Conservation (phyloP, 768 basidiomycete genomes). For the Daedaleopsis sinensis region DNA sequence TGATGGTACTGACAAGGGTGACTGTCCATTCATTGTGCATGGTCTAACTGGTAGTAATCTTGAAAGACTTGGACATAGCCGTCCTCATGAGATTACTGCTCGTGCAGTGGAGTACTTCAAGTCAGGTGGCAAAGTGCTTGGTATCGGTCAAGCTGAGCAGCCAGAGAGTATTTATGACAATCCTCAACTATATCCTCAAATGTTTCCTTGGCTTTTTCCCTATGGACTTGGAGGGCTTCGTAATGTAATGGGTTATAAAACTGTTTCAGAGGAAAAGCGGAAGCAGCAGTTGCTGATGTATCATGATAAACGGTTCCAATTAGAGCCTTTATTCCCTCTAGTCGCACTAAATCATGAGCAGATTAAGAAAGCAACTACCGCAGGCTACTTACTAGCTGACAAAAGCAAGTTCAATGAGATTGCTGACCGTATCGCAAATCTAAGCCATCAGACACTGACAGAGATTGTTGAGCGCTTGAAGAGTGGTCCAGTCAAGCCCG, state of each 20-base stretch:
- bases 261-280: background rate
- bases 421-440: constrained; percentile 1
- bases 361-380: constrained; percentile 14
- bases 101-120: constrained; percentile 12
- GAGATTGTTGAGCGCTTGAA: background rate
- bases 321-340: constrained; percentile 18
- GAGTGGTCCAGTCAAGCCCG: background rate
- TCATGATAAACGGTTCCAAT: constrained; percentile 25
- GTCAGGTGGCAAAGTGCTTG: background rate
- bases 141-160: background rate
- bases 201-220: constrained; percentile 24
- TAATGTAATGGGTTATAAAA: background rate
- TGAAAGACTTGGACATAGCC: background rate
- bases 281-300: constrained; percentile 21
- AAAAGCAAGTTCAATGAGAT: constrained; percentile 11
- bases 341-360: constrained; percentile 28
- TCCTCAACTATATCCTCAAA: constrained; percentile 15
- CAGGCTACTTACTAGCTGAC: constrained; percentile 16
- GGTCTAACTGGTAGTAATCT: constrained; percentile 5
- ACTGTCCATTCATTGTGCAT: constrained; percentile 15
- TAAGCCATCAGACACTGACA: constrained; percentile 6
- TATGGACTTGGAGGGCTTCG: constrained; percentile 20
- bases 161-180: constrained; percentile 18
- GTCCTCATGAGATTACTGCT: background rate
- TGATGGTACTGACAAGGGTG: background rate